Conservation (phyloP, 441 rosid genomes). For the Pelargonium citronellum region DNA sequence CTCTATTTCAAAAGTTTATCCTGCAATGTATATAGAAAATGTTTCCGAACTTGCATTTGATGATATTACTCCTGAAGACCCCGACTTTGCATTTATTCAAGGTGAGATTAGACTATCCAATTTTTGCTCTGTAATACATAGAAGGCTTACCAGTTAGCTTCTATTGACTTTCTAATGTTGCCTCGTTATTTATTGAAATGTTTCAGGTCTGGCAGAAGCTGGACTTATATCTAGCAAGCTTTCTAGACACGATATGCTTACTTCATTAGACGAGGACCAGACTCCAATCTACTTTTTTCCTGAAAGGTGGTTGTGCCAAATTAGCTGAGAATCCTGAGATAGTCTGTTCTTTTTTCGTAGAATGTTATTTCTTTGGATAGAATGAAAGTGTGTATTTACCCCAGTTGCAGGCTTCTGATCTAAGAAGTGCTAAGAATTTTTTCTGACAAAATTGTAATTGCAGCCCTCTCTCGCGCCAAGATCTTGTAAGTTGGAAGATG, state of each 20-base stretch:
- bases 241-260: slow-evolving; percentile 54
- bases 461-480: slow-evolving; percentile 87
- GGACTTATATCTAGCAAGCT: slow-evolving; percentile 93
- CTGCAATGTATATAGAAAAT: slow-evolving; percentile 90
- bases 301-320: slow-evolving; percentile 51
- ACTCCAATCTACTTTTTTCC: slow-evolving; percentile 53
- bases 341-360: neutral
- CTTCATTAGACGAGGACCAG: slow-evolving; percentile 33
- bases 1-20: slow-evolving; percentile 75
- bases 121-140: slow-evolving; percentile 7
- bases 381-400: too few relatives aligned
- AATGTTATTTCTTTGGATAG: slow-evolving; percentile 7
- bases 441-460: slow-evolving; percentile 9
- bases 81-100: slow-evolving; percentile 89
- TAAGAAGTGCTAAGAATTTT: neutral
- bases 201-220: slow-evolving; percentile 92
- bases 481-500: slow-evolving; percentile 96
- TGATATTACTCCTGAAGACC: slow-evolving; percentile 73
- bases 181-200: slow-evolving; percentile 21
- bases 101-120: slow-evolving; percentile 36
- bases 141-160: slow-evolving; percentile 14
- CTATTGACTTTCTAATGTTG: neutral
- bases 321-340: neutral
- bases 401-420: too few relatives aligned
- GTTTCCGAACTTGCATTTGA: slow-evolving; percentile 89